Conservation (phyloP, 106 monocot genomes). For the Dioscorea alata region DNA sequence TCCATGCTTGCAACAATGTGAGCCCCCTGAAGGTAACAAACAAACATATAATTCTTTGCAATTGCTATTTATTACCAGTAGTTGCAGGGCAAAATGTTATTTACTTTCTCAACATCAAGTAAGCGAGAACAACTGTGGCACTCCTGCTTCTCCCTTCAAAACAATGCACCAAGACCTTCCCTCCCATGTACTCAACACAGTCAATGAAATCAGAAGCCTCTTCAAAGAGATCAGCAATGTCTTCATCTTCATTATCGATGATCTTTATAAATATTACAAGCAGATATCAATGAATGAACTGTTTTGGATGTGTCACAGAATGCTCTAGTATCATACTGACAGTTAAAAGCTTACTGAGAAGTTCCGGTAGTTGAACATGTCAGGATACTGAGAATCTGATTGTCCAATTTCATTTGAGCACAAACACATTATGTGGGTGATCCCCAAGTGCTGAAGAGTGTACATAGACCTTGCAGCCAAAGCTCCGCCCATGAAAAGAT, state of each 20-base stretch:
- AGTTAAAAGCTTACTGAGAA: constrained; percentile 54
- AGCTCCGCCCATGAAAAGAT: constrained; percentile 87
- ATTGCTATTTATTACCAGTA: not conserved
- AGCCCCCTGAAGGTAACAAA: constrained; percentile 27
- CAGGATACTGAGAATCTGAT: constrained; percentile 85
- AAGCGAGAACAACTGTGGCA: constrained; percentile 80
- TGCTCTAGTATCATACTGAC: not conserved
- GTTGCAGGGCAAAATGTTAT: constrained; percentile 25
- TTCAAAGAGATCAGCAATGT: constrained; percentile 67
- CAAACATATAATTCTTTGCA: not conserved
- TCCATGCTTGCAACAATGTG: constrained; percentile 73
- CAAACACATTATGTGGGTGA: constrained; percentile 88
- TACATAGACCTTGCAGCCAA: constrained; percentile 69
- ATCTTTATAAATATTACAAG: constrained; percentile 34
- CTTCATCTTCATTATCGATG: constrained; percentile 72
- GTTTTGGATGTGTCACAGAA: not conserved
- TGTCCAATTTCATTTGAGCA: constrained; percentile 98
- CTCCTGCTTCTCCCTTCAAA: constrained; percentile 97
- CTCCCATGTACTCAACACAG: constrained; percentile 35
- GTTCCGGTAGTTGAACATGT: constrained; percentile 80
- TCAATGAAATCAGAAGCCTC: constrained; percentile 74
- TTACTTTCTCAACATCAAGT: constrained; percentile 89
- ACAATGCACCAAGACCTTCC: constrained; percentile 89
- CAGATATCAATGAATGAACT: not conserved
- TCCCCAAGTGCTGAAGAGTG: constrained; percentile 82